Evolutionary conservation across 2,329 filamentous ascomycete species (phyloP), one percentile per base, ranked within the genome.

Genomic region (Pseudonectria buxi): DNA sequence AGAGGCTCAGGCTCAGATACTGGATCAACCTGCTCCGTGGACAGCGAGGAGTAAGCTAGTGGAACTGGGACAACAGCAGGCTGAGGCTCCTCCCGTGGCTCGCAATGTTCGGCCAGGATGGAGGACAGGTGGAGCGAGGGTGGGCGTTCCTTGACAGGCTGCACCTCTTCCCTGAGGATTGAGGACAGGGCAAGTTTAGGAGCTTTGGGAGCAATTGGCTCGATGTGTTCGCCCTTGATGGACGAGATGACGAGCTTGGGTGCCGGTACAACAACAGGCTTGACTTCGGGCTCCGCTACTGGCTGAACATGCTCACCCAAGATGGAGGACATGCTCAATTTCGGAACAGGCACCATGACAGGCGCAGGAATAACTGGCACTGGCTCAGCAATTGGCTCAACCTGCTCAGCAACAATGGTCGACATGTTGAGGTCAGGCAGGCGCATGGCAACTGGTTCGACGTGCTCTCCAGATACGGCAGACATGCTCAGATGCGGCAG

Each of bases 1-100:
- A 37, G 35, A 9, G 50, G 49, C 32, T 42, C 28, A 12, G 47
- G 47, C 35, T 57, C 58, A 25, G 52, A 42, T 6, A 57, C 36
- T 5, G 63, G 62, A 28, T 63, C 55, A 31, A 69, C 51, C 30
- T 63, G 49, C 33, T 65, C 56, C n/a, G 55, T 49, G 1, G 50
- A 44, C 15, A 67, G 51, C 29, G 30, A 37, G 3, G 65, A 67
- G 26, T 63, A 51, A 9, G 51, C 55, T 30, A 68, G 45, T 14
- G 38, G 38, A 13, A 49, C 33, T 12, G 47, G 48, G 1, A 39
- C 38, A 3, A 40, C 28, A 10, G 41, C 25, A 4, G 37, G 31
- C 25, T 51, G 45, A 4, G 52, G 53, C 30, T 59, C 55, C 33
- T 56, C 57, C 25, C 41, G 54, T 10, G 62, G 62, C 40, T 65